Evolutionary conservation across 768 basidiomycete species (phyloP), one percentile per base, ranked within the genome.

Genomic region (Podaxis sp.): DNA sequence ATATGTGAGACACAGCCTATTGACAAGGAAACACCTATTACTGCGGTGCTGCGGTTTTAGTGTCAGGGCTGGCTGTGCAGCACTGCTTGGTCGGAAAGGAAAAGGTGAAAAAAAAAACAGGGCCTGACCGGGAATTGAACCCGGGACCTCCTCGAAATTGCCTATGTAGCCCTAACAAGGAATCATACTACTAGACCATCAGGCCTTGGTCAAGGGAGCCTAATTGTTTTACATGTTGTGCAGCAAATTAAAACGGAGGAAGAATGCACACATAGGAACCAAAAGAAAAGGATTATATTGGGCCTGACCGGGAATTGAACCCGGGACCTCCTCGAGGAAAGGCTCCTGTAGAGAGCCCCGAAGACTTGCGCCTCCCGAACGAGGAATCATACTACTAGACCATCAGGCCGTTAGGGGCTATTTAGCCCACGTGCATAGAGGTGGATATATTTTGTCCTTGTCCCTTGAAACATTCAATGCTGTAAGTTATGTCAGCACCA

Each of bases 91-190:
- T 19, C 44, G 7, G 36, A n/a, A 30, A 28, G 4, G 17, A 9
- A 33, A 30, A 12, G 17, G 33, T 8, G 3, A 42, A 5, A 44
- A 57, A 57, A 15, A n/a, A 22, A 4, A 3, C 1, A n/a, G 81
- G 86, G 84, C 87, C 85, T 87, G 80, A 82, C 85, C 83, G 86
- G 87, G 87, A 88, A 88, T 88, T 87, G 87, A 90, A 89, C 88
- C 87, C 86, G 82, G 87, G 86, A 87, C 88, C 88, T 89, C 87
- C 87, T 87, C 86, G 83, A 87, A 61, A 64, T 56, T 36, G 49
- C 30, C 3, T 19, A 48, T 54, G 17, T 5, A 42, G 39, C 83
- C 82, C 82, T 80, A 84, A 84, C 80, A 80, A 83, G 81, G 83
- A 83, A 83, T 84, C 83, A 84, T 84, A 82, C 83, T 80, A 83